These are phyloP conservation scores for Hirsutella thompsonii DNA, from an alignment of 2,329 filamentous ascomycete species.

Conservation along the genomic window DNA sequence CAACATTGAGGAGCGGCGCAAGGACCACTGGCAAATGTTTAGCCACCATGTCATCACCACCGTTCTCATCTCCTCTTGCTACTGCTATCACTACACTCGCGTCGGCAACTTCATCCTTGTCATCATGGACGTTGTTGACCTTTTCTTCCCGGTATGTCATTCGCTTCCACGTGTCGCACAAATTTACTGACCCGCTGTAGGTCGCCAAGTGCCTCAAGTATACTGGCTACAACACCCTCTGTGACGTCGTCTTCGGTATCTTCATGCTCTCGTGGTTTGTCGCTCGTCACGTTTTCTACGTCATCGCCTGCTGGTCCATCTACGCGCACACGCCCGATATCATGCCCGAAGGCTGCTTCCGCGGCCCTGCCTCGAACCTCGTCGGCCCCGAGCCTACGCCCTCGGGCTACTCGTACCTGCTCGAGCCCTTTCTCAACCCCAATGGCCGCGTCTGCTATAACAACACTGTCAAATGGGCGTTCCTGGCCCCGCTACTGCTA, in stretches of 20 bases:
- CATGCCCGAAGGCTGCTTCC: constrained; percentile 62
- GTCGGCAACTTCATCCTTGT: constrained; percentile 83
- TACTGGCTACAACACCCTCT: constrained; percentile 58
- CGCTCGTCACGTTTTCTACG: constrained; percentile 70
- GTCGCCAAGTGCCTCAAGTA: constrained; percentile 92
- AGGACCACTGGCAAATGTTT: constrained; percentile 95
- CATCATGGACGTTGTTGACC: constrained; percentile 87
- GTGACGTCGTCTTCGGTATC: constrained; percentile 71
- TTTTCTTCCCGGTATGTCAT: constrained; percentile 65
- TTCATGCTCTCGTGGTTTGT: constrained; percentile 81
- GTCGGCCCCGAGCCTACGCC: constrained; percentile 38
- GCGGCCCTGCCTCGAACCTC: constrained; percentile 40
- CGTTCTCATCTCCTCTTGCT: constrained; percentile 65
- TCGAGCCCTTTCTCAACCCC: constrained; percentile 61
- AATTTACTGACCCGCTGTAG: constrained; percentile 27
- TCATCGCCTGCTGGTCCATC: constrained; percentile 71
- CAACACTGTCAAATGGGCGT: constrained; percentile 57
- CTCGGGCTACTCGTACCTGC: constrained; percentile 44
- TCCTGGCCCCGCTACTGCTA: constrained; percentile 62
- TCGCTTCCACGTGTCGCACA: not conserved
- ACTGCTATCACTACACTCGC: constrained; percentile 75
- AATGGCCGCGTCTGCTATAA: constrained; percentile 73
- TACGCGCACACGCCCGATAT: constrained; percentile 49
- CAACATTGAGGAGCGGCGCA: constrained; percentile 85
- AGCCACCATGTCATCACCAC: constrained; percentile 88